Evolutionary conservation across 441 rosid genomes (phyloP).

Genomic region (Syzygium syzygioides): DNA sequence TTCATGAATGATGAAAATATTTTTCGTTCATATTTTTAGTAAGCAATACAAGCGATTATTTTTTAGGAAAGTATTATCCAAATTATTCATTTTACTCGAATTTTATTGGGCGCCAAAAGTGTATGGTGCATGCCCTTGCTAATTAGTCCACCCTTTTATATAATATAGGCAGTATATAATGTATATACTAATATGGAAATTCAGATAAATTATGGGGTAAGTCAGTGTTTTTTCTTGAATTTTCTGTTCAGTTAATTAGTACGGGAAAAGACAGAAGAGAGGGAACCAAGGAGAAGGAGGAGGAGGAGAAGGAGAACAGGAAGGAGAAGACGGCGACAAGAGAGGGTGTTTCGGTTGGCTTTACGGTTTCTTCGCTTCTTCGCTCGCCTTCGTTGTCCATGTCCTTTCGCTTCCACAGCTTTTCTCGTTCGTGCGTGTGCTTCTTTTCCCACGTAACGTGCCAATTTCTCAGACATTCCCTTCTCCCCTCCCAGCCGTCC

Average conservation of each 20-base stretch:
- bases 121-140: neutral
- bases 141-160: neutral
- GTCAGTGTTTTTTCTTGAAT: neutral
- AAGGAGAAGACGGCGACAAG: neutral
- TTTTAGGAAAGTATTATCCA: fast-evolving
- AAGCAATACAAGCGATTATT: neutral
- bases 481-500: neutral
- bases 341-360: neutral
- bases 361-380: neutral
- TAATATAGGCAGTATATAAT: neutral
- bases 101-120: too few relatives aligned
- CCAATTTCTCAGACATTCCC: neutral
- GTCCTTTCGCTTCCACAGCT: neutral
- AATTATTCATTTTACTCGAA: neutral
- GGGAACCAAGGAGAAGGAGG: neutral
- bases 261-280: neutral
- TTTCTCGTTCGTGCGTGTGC: neutral
- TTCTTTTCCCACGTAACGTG: neutral
- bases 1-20: too few relatives aligned
- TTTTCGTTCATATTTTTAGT: neutral
- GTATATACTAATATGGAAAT: neutral
- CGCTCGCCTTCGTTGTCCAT: neutral
- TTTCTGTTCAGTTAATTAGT: neutral
- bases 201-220: neutral
- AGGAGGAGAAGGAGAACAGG: too few relatives aligned